Conservation (phyloP, 23 red algal genomes). For the Pyropia yezoensis region DNA sequence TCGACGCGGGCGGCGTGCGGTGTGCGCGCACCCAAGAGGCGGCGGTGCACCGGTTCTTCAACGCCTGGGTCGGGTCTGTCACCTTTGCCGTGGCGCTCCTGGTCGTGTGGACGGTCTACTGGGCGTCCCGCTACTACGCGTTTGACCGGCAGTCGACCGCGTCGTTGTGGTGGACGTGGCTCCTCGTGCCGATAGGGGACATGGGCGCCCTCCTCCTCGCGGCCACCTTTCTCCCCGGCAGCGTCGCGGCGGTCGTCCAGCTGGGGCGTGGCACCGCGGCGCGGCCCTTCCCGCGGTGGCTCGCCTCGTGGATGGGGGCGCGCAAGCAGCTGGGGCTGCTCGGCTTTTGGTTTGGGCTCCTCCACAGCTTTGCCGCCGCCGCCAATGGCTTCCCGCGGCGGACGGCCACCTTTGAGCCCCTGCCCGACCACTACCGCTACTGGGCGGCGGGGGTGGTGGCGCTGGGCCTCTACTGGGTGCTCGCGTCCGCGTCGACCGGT, state of each 20-base stretch:
- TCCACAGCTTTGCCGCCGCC: conserved; percentile 39
- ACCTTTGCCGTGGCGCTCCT: conserved; percentile 17
- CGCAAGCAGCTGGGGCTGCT: conserved; percentile 51
- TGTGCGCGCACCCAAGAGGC: conserved; percentile 18
- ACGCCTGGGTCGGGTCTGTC: conserved; percentile 6
- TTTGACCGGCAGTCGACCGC: conserved; percentile 21
- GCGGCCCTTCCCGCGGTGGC: neutral
- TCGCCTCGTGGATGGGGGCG: conserved; percentile 36
- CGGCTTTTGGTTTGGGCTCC: conserved; percentile 23
- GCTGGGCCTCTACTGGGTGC: too few relatives aligned
- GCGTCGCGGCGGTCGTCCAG: conserved; percentile 15
- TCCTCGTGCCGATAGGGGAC: conserved; percentile 10
- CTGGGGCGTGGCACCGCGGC: neutral
- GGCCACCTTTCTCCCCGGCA: conserved; percentile 43
- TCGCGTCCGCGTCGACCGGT: too few relatives aligned
- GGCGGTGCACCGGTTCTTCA: conserved; percentile 31
- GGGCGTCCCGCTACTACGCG: conserved; percentile 10
- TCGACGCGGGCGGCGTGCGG: conserved; percentile 11
- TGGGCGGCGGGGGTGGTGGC: too few relatives aligned
- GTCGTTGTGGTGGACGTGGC: conserved; percentile 1
- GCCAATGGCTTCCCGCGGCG: too few relatives aligned
- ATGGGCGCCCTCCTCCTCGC: conserved; percentile 31
- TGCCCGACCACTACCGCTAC: too few relatives aligned
- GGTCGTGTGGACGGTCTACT: conserved; percentile 16
- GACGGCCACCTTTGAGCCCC: too few relatives aligned